Conservation (phyloP, 208 protist genomes). For the Wallacemonas collosoma region DNA sequence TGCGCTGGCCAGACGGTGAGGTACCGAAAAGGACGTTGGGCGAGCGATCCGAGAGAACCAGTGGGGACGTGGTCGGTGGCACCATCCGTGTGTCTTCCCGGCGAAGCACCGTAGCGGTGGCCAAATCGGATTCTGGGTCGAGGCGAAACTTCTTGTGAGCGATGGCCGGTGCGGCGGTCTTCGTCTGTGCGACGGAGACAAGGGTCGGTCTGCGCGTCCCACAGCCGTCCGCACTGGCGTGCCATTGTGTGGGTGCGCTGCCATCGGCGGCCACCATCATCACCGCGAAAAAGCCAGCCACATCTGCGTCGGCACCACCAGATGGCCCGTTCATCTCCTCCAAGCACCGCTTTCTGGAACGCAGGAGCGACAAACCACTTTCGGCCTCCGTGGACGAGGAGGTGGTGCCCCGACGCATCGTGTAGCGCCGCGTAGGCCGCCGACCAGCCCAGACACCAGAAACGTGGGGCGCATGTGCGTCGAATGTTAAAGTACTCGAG, state of each 20-base stretch:
- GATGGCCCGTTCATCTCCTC: conserved; percentile 47
- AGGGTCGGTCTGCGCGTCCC: too few relatives aligned
- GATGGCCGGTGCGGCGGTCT: too few relatives aligned
- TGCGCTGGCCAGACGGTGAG: not conserved
- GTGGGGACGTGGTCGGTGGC: not conserved
- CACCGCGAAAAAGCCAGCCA: conserved; percentile 6
- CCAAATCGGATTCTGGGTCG: not conserved
- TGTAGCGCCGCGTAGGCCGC: conserved; percentile 6
- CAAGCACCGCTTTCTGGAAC: conserved; percentile 69
- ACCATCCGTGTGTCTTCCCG: too few relatives aligned
- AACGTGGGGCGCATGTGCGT: not conserved
- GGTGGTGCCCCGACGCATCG: not conserved
- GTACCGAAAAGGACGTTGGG: conserved; percentile 1
- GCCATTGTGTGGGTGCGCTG: not conserved
- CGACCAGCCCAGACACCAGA: conserved; percentile 2
- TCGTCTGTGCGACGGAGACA: too few relatives aligned
- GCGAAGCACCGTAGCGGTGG: too few relatives aligned
- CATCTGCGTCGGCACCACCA: conserved; percentile 15
- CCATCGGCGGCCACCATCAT: conserved; percentile 6
- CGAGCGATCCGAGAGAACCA: conserved; percentile 2
- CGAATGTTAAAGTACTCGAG: not conserved
- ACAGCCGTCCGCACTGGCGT: too few relatives aligned
- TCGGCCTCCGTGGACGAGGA: not conserved
- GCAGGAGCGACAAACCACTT: conserved; percentile 52
- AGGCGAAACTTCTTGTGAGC: conserved; percentile 11